Evolutionary conservation across 179 eudicot genomes (phyloP), one percentile per base, ranked within the genome.

Genomic region (Camellia oleifera): DNA sequence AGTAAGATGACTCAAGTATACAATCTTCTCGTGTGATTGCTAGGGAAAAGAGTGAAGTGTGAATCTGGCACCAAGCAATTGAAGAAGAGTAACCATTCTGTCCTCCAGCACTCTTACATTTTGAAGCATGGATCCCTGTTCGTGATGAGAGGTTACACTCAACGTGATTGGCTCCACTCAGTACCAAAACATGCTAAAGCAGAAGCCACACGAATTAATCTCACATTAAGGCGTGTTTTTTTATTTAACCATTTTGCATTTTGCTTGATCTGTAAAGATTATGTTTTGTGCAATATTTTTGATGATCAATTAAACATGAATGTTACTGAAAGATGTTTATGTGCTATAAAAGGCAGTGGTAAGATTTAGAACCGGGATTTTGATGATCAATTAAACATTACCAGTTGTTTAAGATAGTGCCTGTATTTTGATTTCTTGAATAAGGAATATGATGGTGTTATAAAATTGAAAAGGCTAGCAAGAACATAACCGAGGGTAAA

Each of bases 91-190:
- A 83, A 23, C 60, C 20, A 53, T 58, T 11, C 63, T 20, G 89
- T 88, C 44, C 88, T 84, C 4, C 58, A 54, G 75, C 89, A 88
- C 52, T 76, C 85, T 2, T 88, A 90, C 74, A 74, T 64, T 5
- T 75, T 91, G 60, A 91, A 91, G 81, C 97, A 92, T 62, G 97
- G 97, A 12, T 92, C 97, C 1, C 79, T 92, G 72, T 79, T 91
- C 77, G 86, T 92, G 54, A 92, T 92, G 97, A 88, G 84, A 82
- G 97, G 97, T 42, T 84, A 83, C 78, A 90, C 93, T 7, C 97
- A 92, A 81, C 81, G 92, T 78, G 97, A 92, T 75, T 92, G 97
- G 97, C 70, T 91, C 45, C 97, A 92, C 77, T 91, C 94, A 2
- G 92, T 91, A 68, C 97, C 97, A 10, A 91, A 90, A 84, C 94